These are phyloP conservation scores for Pythium monospermum DNA, from an alignment of 352 stramenopile species.

Conservation along the genomic window DNA sequence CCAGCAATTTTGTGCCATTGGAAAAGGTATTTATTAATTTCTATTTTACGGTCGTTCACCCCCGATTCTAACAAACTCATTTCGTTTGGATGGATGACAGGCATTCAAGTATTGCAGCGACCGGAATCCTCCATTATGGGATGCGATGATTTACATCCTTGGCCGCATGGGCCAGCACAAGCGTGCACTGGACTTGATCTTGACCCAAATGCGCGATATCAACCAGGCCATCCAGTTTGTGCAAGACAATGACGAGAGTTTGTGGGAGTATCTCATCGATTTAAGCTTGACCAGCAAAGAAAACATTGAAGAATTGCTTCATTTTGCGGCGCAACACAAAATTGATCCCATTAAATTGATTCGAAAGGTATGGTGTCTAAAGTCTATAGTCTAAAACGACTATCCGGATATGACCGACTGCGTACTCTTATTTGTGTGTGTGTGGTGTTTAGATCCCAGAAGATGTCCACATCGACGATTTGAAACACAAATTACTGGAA, in stretches of 20 bases:
- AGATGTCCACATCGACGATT: constrained; percentile 75
- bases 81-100: constrained; percentile 19
- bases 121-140: constrained; percentile 64
- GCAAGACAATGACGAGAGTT: constrained; percentile 60
- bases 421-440: background rate
- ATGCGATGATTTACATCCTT: constrained; percentile 86
- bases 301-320: constrained; percentile 69
- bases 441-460: constrained; percentile 52
- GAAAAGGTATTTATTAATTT: constrained; percentile 51
- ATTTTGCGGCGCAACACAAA: constrained; percentile 72
- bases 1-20: constrained; percentile 74
- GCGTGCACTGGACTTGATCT: constrained; percentile 75
- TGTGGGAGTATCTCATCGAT: constrained; percentile 86
- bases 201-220: constrained; percentile 76
- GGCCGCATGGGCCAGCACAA: constrained; percentile 85
- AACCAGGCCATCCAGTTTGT: constrained; percentile 84
- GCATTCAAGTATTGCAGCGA: constrained; percentile 78
- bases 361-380: constrained; percentile 69
- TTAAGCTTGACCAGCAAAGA: constrained; percentile 69
- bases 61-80: background rate
- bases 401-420: background rate
- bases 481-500: constrained; percentile 77
- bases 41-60: background rate
- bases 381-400: too few relatives aligned
- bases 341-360: constrained; percentile 85